Conservation (phyloP, 2,329 filamentous ascomycete genomes). For the Cladobotryum mycophilum region DNA sequence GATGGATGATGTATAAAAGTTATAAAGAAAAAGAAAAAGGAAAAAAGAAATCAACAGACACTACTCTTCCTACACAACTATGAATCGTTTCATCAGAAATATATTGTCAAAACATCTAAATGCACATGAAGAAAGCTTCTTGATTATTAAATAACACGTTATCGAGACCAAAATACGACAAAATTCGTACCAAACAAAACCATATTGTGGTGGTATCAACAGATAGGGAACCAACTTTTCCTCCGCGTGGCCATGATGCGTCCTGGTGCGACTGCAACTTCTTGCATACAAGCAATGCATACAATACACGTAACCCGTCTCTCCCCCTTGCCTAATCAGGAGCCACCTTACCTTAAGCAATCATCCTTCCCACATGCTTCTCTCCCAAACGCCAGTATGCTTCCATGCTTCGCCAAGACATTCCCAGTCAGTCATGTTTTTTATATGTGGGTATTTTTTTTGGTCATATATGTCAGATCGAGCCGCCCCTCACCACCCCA, state of each 20-base stretch:
- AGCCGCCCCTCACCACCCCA: background rate
- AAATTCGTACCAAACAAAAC: background rate
- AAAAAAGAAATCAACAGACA: too few relatives aligned
- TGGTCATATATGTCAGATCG: conserved; percentile 8
- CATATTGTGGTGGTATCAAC: conserved; percentile 8
- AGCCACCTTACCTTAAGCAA: background rate
- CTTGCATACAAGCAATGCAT: background rate
- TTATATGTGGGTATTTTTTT: background rate
- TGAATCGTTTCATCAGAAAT: too few relatives aligned
- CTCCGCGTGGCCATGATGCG: conserved; percentile 3
- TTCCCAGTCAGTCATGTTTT: conserved; percentile 10
- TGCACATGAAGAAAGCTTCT: background rate
- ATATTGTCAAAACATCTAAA: too few relatives aligned
- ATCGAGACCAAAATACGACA: background rate
- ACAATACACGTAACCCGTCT: background rate
- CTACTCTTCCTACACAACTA: too few relatives aligned
- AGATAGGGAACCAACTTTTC: background rate
- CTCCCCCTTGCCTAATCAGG: background rate
- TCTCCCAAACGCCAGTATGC: conserved; percentile 26
- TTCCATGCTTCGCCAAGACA: conserved; percentile 44
- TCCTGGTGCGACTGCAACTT: background rate
- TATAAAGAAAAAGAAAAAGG: background rate
- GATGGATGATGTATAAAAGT: background rate
- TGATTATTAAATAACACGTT: too few relatives aligned
- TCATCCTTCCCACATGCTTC: conserved; percentile 6